phyloP scores from a whole-genome alignment of 2,329 filamentous ascomycete genomes.

The Stagonosporopsis rhizophila region DNA sequence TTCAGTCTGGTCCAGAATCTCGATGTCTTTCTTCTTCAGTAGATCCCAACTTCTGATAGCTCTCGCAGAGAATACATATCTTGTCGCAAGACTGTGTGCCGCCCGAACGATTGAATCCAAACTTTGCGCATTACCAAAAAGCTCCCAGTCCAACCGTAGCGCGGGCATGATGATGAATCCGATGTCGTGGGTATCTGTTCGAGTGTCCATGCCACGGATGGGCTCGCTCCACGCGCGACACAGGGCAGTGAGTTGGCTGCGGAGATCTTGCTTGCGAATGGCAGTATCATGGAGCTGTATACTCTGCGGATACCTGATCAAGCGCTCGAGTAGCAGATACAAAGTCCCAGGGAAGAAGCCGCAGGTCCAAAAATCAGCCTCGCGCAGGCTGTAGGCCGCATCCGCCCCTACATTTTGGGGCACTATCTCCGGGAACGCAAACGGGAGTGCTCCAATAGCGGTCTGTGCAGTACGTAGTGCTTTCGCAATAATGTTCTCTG shows the following conservation, averaged over 20 bases:
- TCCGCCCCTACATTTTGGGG: conserved; percentile 19
- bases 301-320: conserved; percentile 35
- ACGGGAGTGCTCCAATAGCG: conserved; percentile 20
- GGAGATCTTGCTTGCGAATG: conserved; percentile 9
- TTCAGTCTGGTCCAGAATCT: conserved; percentile 44
- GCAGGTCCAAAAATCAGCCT: conserved; percentile 57
- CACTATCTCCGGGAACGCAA: conserved; percentile 28
- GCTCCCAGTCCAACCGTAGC: conserved; percentile 50
- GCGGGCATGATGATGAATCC: conserved; percentile 56
- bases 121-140: conserved; percentile 48
- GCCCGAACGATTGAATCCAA: conserved; percentile 46
- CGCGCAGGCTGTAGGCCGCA: conserved; percentile 50
- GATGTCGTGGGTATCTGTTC: conserved; percentile 53
- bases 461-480: conserved; percentile 25
- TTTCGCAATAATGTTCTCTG: conserved; percentile 30
- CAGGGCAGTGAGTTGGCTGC: conserved; percentile 17
- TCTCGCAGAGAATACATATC: conserved; percentile 47
- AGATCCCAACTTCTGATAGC: conserved; percentile 56
- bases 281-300: conserved; percentile 13
- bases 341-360: conserved; percentile 58
- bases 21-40: conserved; percentile 51
- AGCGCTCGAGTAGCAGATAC: conserved; percentile 51
- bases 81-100: conserved; percentile 48
- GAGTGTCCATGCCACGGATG: conserved; percentile 44
- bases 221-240: conserved; percentile 50